Evolutionary conservation across 2,329 filamentous ascomycete genomes (phyloP), one percentile per base, ranked within the genome.

Genomic region (Arthrocladium fulminans): DNA sequence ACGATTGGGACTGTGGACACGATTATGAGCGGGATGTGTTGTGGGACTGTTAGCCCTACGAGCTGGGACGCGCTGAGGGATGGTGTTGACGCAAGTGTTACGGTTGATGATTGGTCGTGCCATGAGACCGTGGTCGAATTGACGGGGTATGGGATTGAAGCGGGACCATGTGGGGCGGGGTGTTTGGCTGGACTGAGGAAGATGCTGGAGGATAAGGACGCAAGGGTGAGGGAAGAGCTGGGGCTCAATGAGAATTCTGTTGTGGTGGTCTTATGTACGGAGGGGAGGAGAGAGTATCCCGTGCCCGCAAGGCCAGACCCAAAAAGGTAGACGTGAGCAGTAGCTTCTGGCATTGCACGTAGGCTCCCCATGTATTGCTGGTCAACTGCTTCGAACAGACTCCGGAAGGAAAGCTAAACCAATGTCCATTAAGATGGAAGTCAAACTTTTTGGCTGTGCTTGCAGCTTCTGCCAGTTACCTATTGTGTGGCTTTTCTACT

Each of bases 21-120:
- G 0, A 86, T 86, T 56, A 88, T 88, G 83, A 73, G 75, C 32
- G 84, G 84, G 0, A 76, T 88, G 68, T 80, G 85, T 54, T 88
- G 84, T 52, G 83, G 83, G 0, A 85, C 80, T 0, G 71, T 84
- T 0, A 86, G 83, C 0, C 69, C 69, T 0, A 78, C 74, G 0
- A 80, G 83, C 0, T 89, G 83, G 81, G 71, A 77, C 0, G 60
- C 79, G 0, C 61, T 89, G 2, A 63, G 68, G 6, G 60, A 67
- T 0, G 76, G 80, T 0, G 72, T 86, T 0, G 79, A 85, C 64
- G 76, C 73, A 1, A 76, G 74, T 45, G 63, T 81, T 0, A 75
- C 74, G 0, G 72, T 88, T 0, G 77, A 74, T 0, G 83, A 86
- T 54, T 61, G 63, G 10, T 81, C 88, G 51, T 72, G 77, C 0